These are phyloP conservation scores for Calonectria pauciramosa DNA, from an alignment of 2,329 filamentous ascomycete genomes.

Conservation along the genomic window DNA sequence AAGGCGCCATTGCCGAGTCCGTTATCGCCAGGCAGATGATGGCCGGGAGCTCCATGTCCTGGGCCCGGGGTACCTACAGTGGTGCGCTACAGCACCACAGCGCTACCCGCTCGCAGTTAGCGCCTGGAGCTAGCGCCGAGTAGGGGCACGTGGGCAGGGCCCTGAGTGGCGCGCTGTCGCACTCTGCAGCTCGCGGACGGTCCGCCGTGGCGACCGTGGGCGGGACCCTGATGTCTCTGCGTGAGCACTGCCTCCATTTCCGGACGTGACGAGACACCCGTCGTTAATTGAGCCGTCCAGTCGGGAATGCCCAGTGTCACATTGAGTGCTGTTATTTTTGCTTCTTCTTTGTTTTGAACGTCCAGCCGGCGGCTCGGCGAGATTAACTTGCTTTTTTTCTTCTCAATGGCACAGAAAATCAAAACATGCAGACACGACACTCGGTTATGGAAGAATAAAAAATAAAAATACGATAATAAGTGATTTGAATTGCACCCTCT, in stretches of 20 bases:
- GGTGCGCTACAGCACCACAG: slow-evolving; percentile 13
- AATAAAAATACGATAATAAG: neutral
- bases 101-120: slow-evolving; percentile 20
- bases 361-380: neutral
- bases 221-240: slow-evolving; percentile 1
- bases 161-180: slow-evolving; percentile 17
- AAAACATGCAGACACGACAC: neutral
- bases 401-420: neutral
- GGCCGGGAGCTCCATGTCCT: slow-evolving; percentile 12
- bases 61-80: slow-evolving; percentile 17
- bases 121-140: slow-evolving; percentile 2
- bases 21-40: slow-evolving; percentile 34
- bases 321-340: neutral
- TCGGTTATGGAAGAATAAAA: neutral
- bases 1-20: slow-evolving; percentile 19
- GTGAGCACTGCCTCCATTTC: slow-evolving; percentile 3
- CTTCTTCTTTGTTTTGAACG: neutral
- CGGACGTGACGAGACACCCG: slow-evolving; percentile 5
- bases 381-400: neutral
- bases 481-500: neutral
- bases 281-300: slow-evolving; percentile 1
- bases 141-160: slow-evolving; percentile 18
- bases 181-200: neutral
- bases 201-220: neutral
- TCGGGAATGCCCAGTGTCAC: neutral